Evolutionary conservation across 2,329 filamentous ascomycete species (phyloP).

Genomic region (Phyllosticta capitalensis): DNA sequence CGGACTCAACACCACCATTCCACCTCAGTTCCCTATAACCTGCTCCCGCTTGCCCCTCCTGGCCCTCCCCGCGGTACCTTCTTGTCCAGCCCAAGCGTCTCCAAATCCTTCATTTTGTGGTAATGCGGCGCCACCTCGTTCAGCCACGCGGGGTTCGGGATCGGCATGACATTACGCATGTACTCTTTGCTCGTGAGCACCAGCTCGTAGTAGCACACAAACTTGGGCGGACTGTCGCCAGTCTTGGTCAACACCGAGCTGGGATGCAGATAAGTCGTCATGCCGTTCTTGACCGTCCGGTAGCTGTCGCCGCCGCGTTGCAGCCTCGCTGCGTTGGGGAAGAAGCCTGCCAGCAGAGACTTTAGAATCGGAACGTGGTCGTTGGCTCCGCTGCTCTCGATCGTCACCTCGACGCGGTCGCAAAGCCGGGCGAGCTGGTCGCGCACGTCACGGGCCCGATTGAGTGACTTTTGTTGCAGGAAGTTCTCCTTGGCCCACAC

Average conservation of each 20-base stretch:
- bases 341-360: conserved; percentile 84
- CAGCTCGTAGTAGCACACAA: conserved; percentile 79
- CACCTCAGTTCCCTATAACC: background rate
- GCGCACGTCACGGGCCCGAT: conserved; percentile 78
- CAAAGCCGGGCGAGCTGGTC: conserved; percentile 89
- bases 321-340: conserved; percentile 79
- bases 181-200: conserved; percentile 84
- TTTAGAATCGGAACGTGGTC: conserved; percentile 77
- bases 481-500: conserved; percentile 93
- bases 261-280: conserved; percentile 86
- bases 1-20: background rate
- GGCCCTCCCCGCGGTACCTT: conserved; percentile 55
- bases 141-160: conserved; percentile 69
- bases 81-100: conserved; percentile 58
- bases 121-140: conserved; percentile 88
- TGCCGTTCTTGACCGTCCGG: conserved; percentile 81
- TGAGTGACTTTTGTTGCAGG: conserved; percentile 81
- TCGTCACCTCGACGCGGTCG: conserved; percentile 77
- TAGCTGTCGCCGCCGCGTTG: conserved; percentile 81
- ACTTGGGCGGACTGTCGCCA: conserved; percentile 66
- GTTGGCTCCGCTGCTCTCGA: conserved; percentile 56
- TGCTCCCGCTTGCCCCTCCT: conserved; percentile 26
- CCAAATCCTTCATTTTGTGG: conserved; percentile 84
- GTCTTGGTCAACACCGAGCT: conserved; percentile 71
- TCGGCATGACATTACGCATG: conserved; percentile 77